These are phyloP conservation scores for Aspergillus vadensis DNA, from an alignment of 2,329 filamentous ascomycete species.

Conservation along the genomic window DNA sequence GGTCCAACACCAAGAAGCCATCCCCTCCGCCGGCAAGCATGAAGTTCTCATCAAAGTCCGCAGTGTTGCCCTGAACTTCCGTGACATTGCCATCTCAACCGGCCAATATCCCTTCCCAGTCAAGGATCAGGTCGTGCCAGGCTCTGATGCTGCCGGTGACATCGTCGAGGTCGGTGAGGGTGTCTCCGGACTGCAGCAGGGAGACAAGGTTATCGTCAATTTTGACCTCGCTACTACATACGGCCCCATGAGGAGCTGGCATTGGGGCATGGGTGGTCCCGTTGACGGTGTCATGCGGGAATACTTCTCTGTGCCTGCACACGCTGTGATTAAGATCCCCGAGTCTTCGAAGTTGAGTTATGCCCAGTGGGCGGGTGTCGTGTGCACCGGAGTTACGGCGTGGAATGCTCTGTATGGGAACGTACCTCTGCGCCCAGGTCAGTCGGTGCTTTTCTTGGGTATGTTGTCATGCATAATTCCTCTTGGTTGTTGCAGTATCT, in stretches of 20 bases:
- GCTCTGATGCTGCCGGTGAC: constrained; percentile 46
- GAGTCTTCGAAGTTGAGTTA: constrained; percentile 27
- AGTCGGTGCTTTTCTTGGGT: constrained; percentile 24
- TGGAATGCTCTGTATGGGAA: constrained; percentile 48
- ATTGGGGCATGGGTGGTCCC: constrained; percentile 29
- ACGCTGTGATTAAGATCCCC: constrained; percentile 39
- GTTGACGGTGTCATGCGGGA: constrained; percentile 41
- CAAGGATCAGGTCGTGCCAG: constrained; percentile 47
- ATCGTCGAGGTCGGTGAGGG: constrained; percentile 51
- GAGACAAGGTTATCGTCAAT: constrained; percentile 50
- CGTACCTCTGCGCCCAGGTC: constrained; percentile 20
- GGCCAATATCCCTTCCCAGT: constrained; percentile 54
- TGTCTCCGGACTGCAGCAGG: constrained; percentile 54
- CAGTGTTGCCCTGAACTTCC: constrained; percentile 45
- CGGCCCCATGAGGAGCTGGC: constrained; percentile 11
- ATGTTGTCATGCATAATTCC: constrained; percentile 16
- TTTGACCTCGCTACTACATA: constrained; percentile 16
- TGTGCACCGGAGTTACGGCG: constrained; percentile 45
- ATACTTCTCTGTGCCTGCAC: constrained; percentile 40
- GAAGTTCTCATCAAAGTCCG: constrained; percentile 66
- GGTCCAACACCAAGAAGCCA: constrained; percentile 14
- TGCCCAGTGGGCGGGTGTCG: constrained; percentile 35
- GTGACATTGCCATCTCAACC: constrained; percentile 42
- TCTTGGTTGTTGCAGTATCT: constrained; percentile 3
- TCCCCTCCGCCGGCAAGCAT: constrained; percentile 63